phyloP scores from a whole-genome alignment of 2,329 filamentous ascomycete species.

The Alternaria sp. region DNA sequence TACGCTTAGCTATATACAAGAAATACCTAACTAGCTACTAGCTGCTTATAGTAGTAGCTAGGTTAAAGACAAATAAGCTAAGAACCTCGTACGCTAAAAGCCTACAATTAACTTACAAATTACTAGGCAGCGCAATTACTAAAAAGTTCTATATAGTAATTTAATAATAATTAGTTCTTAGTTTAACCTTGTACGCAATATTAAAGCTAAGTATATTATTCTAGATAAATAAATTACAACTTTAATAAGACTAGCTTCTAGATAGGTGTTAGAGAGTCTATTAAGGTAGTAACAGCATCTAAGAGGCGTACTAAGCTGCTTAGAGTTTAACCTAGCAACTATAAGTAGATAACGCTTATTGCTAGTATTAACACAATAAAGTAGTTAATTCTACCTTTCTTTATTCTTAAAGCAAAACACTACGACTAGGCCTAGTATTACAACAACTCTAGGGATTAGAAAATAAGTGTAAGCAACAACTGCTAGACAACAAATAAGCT shows the following conservation, averaged over 20 bases:
- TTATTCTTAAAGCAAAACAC: conserved; percentile 21
- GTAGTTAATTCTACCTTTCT: conserved; percentile 18
- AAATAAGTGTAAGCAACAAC: conserved; percentile 45
- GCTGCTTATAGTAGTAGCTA: background rate
- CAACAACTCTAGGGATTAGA: conserved; percentile 9
- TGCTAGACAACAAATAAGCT: conserved; percentile 49
- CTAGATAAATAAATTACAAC: too few species aligned
- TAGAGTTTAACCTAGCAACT: too few species aligned
- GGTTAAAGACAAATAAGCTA: background rate
- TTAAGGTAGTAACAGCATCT: too few species aligned
- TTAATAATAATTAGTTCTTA: too few species aligned
- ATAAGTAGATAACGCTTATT: too few species aligned
- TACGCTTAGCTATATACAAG: too few species aligned
- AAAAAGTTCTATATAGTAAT: conserved; percentile 4
- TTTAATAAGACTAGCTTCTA: too few species aligned
- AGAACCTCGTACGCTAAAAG: background rate
- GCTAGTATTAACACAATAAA: conserved; percentile 1
- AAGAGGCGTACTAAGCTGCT: too few species aligned
- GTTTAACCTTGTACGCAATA: too few species aligned
- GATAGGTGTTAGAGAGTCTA: too few species aligned
- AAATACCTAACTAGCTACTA: too few species aligned
- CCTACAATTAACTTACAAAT: background rate
- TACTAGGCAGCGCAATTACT: background rate
- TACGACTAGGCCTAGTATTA: conserved; percentile 17
- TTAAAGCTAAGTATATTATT: too few species aligned